phyloP scores from a whole-genome alignment of 176 grass and related monocot species.

The Raddia distichophylla region DNA sequence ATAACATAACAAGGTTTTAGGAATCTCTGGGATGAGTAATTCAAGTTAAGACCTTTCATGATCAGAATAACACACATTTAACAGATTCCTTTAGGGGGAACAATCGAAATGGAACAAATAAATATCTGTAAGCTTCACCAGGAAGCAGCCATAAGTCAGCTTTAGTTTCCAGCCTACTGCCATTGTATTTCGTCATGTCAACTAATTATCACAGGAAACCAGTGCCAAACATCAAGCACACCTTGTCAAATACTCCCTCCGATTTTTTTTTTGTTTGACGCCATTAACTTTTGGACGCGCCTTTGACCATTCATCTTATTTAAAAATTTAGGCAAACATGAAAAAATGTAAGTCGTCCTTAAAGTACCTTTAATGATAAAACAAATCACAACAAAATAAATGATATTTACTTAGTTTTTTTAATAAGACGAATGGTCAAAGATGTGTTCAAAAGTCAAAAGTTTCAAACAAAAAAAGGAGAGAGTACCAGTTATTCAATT shows the following conservation, averaged over 20 bases:
- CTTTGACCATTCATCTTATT: no score
- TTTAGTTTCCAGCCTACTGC: not conserved
- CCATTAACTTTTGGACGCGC: no score
- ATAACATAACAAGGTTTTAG: not conserved
- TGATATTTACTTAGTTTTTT: no score
- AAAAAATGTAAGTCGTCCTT: no score
- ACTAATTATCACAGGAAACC: not conserved
- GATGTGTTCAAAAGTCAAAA: no score
- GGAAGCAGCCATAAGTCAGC: not conserved
- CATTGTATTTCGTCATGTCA: not conserved
- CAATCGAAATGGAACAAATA: not conserved
- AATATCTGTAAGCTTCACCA: not conserved
- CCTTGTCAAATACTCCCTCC: not conserved
- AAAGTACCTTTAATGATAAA: no score
- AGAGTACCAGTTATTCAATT: no score
- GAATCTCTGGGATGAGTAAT: not conserved
- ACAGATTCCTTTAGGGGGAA: not conserved
- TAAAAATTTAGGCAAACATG: no score
- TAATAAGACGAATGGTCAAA: no score
- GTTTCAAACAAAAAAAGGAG: no score
- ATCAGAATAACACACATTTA: not conserved
- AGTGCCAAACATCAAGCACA: not conserved
- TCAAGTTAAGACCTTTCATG: not conserved
- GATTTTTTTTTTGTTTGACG: no score
- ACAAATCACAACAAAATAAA: no score